Evolutionary conservation across 1,139 yeast species (phyloP), one percentile per base, ranked within the genome.

Genomic region (Saccharomyces uvarum): DNA sequence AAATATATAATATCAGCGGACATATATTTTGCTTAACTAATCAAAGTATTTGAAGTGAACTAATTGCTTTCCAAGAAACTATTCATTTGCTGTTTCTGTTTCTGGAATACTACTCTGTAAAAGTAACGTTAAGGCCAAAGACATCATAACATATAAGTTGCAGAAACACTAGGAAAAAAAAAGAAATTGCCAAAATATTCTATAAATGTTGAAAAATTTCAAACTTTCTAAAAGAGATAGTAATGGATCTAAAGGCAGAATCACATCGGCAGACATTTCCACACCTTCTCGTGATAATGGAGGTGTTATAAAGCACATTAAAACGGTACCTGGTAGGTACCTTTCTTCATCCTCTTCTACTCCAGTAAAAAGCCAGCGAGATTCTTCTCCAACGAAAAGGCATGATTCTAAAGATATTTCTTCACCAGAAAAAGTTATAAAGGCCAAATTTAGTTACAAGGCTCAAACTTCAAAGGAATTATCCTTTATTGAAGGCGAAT

Each of bases 381-480:
- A 53, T 31, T 56, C 55, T 8, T 51, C 53, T 8, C 38, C 57
- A 14, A 54, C 53, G 27, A 51, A 50, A 11, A 57, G 56, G 44
- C 54, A 53, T 44, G 33, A 52, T 2, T 55, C 60, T 11, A 56
- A 56, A 32, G 58, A 59, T 38, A 48, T 58, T 8, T 49, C 57
- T 4, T 64, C 75, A 0, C 96, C 97, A 2, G 84, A 84, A 62
- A 85, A 86, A 64, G 95, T 89, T 51, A 89, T 93, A 59, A 84
- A 84, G 59, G 98, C 98, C 1, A 73, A 86, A 27, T 84, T 82
- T 64, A 86, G 84, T 65, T 90, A 91, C 69, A 75, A 75, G 48
- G 87, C 96, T 1, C 93, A 85, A 63, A 86, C 88, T 9, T 84
- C 90, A 0, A 91, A 89, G 29, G 98, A 91, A 68, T 77, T 93